Percentiles rank a stretch among this genome's conserved stretches.
These are phyloP conservation scores for Clonostachys rhizophaga DNA, from an alignment of 2,329 filamentous ascomycete species.

Conservation along the genomic window DNA sequence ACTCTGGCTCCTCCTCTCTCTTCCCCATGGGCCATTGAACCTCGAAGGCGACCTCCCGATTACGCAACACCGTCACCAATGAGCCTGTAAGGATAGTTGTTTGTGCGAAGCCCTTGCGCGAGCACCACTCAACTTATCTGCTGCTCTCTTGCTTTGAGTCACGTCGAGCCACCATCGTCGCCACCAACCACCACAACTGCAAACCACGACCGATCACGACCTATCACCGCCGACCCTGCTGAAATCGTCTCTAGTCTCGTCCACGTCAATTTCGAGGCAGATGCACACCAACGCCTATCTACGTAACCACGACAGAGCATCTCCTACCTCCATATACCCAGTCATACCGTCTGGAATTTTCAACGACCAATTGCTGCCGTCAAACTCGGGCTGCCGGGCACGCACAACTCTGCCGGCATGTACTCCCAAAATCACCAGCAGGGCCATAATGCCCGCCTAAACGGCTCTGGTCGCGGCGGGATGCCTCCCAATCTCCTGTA, in stretches of 20 bases:
- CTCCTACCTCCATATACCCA: slow-evolving; percentile 1
- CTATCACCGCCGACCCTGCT: no score
- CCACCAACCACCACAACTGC: not conserved
- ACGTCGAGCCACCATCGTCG: not conserved
- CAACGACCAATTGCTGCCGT: no score
- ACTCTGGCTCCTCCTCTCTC: no score
- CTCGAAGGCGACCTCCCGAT: no score
- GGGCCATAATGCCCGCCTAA: slow-evolving; percentile 72
- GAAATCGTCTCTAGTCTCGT: no score
- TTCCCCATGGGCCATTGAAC: no score
- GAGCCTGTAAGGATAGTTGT: no score
- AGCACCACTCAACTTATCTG: no score
- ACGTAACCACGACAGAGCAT: slow-evolving; percentile 1
- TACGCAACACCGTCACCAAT: no score
- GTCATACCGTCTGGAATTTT: no score
- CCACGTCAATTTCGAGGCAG: not conserved
- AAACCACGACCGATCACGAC: not conserved
- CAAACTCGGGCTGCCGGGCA: not conserved
- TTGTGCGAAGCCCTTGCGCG: no score
- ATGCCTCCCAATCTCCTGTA: slow-evolving; percentile 60
- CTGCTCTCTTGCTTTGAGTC: no score
- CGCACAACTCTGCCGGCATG: slow-evolving; percentile 46
- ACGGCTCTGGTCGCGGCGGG: slow-evolving; percentile 45
- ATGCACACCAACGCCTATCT: slow-evolving; percentile 1
- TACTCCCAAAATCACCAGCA: slow-evolving; percentile 70